Conservation (phyloP, 306 rosid species). For the Casuarina equisetifolia region DNA sequence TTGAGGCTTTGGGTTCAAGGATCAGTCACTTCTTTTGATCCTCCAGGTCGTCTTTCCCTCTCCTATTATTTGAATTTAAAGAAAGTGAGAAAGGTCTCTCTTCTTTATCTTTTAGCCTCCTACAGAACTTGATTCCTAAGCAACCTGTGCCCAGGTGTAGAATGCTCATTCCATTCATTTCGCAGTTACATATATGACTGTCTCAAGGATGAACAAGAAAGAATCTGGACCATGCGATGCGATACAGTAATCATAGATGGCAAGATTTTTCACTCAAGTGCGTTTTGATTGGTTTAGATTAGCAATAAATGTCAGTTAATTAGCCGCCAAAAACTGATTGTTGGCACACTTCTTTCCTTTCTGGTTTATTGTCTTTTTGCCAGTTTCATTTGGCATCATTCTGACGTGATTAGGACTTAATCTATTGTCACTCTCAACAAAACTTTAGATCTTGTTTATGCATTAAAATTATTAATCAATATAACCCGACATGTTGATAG, state of each 20-base stretch:
- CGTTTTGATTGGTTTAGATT: neutral
- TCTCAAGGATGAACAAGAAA: conserved; percentile 13
- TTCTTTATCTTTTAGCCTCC: conserved; percentile 53
- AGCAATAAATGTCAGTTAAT: neutral
- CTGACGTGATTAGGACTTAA: no score
- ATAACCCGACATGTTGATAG: neutral
- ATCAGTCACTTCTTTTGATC: conserved; percentile 43
- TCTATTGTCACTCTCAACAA: no score
- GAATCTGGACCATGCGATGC: conserved; percentile 2
- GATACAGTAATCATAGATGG: neutral
- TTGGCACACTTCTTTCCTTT: neutral
- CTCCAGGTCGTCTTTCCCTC: conserved; percentile 35
- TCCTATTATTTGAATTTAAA: conserved; percentile 36
- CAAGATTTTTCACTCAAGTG: neutral
- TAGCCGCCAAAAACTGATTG: neutral
- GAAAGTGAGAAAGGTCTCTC: conserved; percentile 27
- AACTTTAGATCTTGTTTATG: no score
- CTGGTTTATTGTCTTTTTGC: no score
- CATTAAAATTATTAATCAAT: no score
- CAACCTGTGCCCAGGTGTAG: conserved; percentile 30
- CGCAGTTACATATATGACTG: neutral
- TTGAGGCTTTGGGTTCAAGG: conserved; percentile 78
- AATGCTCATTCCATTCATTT: conserved; percentile 20
- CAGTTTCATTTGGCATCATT: neutral
- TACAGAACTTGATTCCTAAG: conserved; percentile 70